Evolutionary conservation across 2,329 filamentous ascomycete species (phyloP).

Genomic region (Remersonia thermophila): DNA sequence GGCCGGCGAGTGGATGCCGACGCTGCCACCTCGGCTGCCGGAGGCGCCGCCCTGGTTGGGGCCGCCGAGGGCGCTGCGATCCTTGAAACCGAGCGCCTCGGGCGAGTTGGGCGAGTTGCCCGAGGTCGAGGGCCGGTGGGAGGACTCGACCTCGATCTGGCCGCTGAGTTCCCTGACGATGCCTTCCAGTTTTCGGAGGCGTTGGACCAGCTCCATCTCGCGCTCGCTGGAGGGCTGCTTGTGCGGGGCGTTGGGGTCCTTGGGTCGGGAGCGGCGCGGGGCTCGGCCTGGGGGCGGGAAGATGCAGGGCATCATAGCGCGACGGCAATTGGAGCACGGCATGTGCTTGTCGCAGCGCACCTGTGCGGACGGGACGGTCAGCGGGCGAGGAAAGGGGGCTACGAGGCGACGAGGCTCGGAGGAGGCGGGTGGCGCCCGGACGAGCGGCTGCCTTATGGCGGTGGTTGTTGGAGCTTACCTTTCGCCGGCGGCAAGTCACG

Average conservation of each 20-base stretch:
- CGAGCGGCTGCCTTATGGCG: too few species aligned
- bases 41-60: neutral
- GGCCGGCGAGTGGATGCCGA: conserved; percentile 14
- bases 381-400: neutral
- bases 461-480: too few species aligned
- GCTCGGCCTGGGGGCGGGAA: conserved; percentile 65
- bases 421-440: too few species aligned
- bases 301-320: conserved; percentile 57
- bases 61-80: neutral
- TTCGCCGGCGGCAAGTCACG: conserved; percentile 32
- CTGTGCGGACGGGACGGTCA: conserved; percentile 27
- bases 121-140: conserved; percentile 24
- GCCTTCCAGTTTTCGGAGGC: conserved; percentile 59
- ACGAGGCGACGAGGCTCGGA: neutral
- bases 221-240: conserved; percentile 48
- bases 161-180: conserved; percentile 60
- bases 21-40: conserved; percentile 7
- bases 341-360: conserved; percentile 70
- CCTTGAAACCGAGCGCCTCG: conserved; percentile 11
- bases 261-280: conserved; percentile 52
- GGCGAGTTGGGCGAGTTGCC: conserved; percentile 27
- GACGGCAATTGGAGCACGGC: conserved; percentile 63
- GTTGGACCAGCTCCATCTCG: conserved; percentile 58
- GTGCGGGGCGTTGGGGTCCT: conserved; percentile 50
- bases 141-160: conserved; percentile 42